These are phyloP conservation scores for Metschnikowia santaceciliae DNA, from an alignment of 805 yeast genomes.

Conservation along the genomic window DNA sequence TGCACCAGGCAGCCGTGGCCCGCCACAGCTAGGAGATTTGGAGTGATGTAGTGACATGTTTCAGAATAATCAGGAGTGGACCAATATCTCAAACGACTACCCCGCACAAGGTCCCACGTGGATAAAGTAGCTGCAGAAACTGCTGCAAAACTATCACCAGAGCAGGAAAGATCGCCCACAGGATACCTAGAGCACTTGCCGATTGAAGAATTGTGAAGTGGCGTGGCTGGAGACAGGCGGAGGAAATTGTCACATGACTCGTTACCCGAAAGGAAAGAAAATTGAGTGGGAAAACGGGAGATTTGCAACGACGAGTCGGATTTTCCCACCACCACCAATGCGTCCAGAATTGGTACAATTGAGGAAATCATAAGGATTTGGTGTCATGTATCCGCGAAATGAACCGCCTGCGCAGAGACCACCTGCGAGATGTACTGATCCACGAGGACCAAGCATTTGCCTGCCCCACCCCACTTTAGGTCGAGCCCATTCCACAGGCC, in stretches of 20 bases:
- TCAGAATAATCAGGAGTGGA: constrained; percentile 11
- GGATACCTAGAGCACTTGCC: constrained; percentile 18
- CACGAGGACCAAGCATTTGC: neutral
- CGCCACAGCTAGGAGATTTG: constrained; percentile 13
- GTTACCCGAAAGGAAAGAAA: neutral
- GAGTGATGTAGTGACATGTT: constrained; percentile 10
- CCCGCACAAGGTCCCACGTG: constrained; percentile 15
- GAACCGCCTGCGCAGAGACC: neutral
- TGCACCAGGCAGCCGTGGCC: constrained; percentile 17
- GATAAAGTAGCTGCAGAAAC: constrained; percentile 12
- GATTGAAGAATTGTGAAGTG: constrained; percentile 2
- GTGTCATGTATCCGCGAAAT: neutral
- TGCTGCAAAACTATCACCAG: constrained; percentile 9
- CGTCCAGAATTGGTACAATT: constrained; percentile 12
- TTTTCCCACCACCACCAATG: constrained; percentile 13
- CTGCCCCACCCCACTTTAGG: neutral
- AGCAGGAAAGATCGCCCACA: constrained; percentile 10
- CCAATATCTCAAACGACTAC: constrained; percentile 8
- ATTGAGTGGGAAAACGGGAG: constrained; percentile 2
- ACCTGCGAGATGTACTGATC: neutral
- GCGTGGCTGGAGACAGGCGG: neutral
- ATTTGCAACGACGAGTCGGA: constrained; percentile 13
- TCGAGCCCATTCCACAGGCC: neutral
- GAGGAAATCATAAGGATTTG: constrained; percentile 9
- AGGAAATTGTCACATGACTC: neutral